Percentiles rank a stretch among this genome's conserved stretches.
Conservation (phyloP, 495 filamentous ascomycete species). For the Hyaloscypha hepaticicola region DNA sequence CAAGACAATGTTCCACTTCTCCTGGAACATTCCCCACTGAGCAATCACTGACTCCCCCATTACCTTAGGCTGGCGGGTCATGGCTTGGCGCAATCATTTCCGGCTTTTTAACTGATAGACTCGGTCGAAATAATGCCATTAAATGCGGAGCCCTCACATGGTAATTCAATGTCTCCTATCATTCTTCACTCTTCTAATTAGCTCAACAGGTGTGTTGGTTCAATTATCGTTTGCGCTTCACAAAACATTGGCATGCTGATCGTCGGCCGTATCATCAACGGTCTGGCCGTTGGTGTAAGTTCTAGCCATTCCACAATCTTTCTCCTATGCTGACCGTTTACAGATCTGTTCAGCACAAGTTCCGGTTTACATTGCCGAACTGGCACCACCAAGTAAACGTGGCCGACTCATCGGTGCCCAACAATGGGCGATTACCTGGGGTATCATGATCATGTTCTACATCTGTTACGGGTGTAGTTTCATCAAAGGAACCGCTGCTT, state of each 20-base stretch:
- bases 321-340: no score
- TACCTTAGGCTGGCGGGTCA: conserved; percentile 69
- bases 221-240: conserved; percentile 64
- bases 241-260: conserved; percentile 74
- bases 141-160: conserved; percentile 62
- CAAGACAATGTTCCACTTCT: no score
- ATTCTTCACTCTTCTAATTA: no score
- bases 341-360: conserved; percentile 76
- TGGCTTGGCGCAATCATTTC: conserved; percentile 67
- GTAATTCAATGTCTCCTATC: no score
- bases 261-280: conserved; percentile 74
- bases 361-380: conserved; percentile 72
- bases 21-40: no score
- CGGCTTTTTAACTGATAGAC: conserved; percentile 60
- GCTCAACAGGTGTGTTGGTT: conserved; percentile 44
- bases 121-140: conserved; percentile 68
- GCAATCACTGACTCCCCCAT: no score
- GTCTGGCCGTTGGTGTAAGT: conserved; percentile 62
- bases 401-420: conserved; percentile 70
- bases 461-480: conserved; percentile 74
- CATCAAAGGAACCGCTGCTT: conserved; percentile 56
- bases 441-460: conserved; percentile 77
- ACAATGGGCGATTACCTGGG: conserved; percentile 78
- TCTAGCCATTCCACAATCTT: background rate
- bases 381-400: conserved; percentile 65